Base-by-base conservation (phyloP, 1,284 basidiomycete genomes). In the Ganoderma meredithae region DNA sequence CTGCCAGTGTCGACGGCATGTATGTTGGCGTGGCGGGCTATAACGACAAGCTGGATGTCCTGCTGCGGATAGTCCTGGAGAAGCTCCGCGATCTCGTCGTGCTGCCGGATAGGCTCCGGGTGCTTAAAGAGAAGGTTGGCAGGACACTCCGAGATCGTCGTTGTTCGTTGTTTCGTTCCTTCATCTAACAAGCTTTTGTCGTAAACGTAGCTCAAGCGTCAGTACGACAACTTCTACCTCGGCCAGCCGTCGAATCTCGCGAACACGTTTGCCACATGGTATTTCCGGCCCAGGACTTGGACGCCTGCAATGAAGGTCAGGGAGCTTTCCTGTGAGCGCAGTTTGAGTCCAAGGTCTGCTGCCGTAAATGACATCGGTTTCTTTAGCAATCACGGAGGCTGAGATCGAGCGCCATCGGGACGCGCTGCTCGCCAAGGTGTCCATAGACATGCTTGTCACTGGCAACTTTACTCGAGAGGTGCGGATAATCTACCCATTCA, bases 1-100 rank as follows among this genome's bases (percentile, higher is more conserved):
- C 80, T 80, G 71, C 83, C 81, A 67, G 81, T 79, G 67, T 82
- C 78, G 61, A 84, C 83, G 74, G 84, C 78, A 41, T 82, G 87
- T 64, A 76, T 77, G 49, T 78, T 85, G 79, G 81, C 15, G 81
- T 89, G 12, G 81, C 83, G 41, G 90, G 91, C 0, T 93, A 91
- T 81, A 88, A 87, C 73, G 89, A 92, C 80, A 92, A 91, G 80
- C 82, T 92, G 0, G 77, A 83, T 0, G 82, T 86, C 0, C 73
- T 92, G 19, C 81, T 87, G 13, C 81, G 87, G 31, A 76, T 72
- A 0, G 75, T 78, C 6, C 49, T 78, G 5, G 70, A 72, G 12
- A 72, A 71, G 56, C 56, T 79, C 22, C 72, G 67, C 33, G 66
- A 61, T 31, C 27, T 78, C 33, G 60, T 44, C 8, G 70, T 77